A percentile compares a stretch with the other conserved stretches of the same genome.
These are phyloP conservation scores for Grammothele lineata DNA, from an alignment of 768 basidiomycete genomes.

Conservation along the genomic window DNA sequence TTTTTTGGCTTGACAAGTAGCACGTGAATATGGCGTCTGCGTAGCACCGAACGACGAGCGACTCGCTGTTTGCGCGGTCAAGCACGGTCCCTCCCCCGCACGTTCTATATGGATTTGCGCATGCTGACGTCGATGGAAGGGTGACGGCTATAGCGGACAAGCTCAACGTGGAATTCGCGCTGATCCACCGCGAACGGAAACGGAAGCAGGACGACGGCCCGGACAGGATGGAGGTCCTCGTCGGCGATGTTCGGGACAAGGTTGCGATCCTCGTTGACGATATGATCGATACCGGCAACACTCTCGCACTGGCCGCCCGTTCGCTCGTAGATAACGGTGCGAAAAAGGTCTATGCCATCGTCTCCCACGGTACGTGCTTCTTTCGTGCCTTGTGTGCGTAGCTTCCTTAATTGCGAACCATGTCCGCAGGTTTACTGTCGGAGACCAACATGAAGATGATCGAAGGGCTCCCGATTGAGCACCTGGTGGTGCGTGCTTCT, in stretches of 20 bases:
- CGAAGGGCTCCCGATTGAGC: constrained; percentile 69
- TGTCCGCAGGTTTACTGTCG: constrained; percentile 64
- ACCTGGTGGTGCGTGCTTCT: constrained; percentile 70
- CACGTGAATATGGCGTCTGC: no score
- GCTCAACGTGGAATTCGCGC: constrained; percentile 89
- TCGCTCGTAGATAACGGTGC: constrained; percentile 91
- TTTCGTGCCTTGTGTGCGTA: constrained; percentile 19
- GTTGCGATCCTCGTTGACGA: constrained; percentile 96
- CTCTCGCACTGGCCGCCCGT: constrained; percentile 78
- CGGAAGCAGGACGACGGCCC: constrained; percentile 52
- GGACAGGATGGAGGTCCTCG: constrained; percentile 88
- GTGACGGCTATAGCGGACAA: constrained; percentile 95
- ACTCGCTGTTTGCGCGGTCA: no score
- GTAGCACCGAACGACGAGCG: no score
- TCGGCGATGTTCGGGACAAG: constrained; percentile 92
- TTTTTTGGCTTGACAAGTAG: no score
- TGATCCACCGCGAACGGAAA: constrained; percentile 89
- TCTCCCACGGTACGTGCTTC: constrained; percentile 75
- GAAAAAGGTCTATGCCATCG: constrained; percentile 77
- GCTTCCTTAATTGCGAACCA: constrained; percentile 11
- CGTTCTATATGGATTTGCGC: no score
- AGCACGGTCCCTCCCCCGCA: no score
- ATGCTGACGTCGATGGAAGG: constrained; percentile 35
- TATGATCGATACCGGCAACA: constrained; percentile 95
- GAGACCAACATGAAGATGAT: constrained; percentile 68